These are phyloP conservation scores for Candida maris DNA, from an alignment of 805 yeast genomes.

Conservation along the genomic window DNA sequence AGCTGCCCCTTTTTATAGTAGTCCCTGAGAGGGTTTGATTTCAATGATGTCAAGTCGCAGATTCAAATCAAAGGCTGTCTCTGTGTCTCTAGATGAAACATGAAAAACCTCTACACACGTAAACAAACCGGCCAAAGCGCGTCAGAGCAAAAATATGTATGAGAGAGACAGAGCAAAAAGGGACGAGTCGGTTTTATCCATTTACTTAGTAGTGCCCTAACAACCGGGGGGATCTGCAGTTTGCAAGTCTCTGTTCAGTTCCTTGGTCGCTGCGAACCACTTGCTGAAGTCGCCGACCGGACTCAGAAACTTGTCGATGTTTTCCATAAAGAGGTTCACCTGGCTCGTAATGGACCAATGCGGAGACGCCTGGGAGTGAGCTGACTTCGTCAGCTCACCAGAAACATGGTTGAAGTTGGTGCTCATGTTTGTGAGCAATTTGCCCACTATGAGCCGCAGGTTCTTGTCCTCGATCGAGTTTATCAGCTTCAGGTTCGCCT, in stretches of 20 bases:
- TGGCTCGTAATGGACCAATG: constrained; percentile 30
- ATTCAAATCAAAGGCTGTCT: too few relatives aligned
- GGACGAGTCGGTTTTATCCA: too few relatives aligned
- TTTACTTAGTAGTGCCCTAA: too few relatives aligned
- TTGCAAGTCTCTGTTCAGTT: constrained; percentile 9
- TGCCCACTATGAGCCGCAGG: constrained; percentile 29
- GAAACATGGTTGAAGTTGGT: constrained; percentile 27
- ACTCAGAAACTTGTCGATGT: constrained; percentile 32
- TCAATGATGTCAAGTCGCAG: too few relatives aligned
- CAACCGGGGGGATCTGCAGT: not conserved
- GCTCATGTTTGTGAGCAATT: constrained; percentile 28
- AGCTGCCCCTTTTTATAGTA: too few relatives aligned
- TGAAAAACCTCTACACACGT: too few relatives aligned
- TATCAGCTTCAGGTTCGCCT: constrained; percentile 24
- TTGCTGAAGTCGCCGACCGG: constrained; percentile 25
- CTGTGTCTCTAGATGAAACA: too few relatives aligned
- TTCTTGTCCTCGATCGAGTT: constrained; percentile 28
- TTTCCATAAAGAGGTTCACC: constrained; percentile 29
- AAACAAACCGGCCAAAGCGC: too few relatives aligned
- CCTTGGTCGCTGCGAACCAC: constrained; percentile 23
- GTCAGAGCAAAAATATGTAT: too few relatives aligned
- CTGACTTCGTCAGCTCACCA: constrained; percentile 15
- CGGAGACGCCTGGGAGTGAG: constrained; percentile 1
- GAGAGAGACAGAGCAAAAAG: too few relatives aligned
- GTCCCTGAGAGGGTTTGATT: too few relatives aligned